Evolutionary conservation across 495 filamentous ascomycete genomes (phyloP), one percentile per base, ranked within the genome.

Genomic region (Tuber calosporum): DNA sequence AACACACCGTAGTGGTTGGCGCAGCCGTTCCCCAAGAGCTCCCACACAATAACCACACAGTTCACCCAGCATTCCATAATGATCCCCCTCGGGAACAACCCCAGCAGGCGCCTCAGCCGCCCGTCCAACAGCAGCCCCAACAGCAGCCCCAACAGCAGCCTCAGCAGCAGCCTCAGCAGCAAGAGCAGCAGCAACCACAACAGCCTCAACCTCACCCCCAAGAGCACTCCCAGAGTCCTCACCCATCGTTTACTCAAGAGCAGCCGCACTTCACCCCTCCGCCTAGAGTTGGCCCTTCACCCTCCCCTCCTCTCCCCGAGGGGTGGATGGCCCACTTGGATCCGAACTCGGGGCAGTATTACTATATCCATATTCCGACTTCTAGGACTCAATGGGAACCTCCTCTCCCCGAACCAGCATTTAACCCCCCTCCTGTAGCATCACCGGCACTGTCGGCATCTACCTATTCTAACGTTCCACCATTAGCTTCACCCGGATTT

Each of bases 341-440:
- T 81, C 91, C 91, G 58, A 97, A 90, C 80, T 97, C 93, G 5
- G 95, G 96, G 9, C 95, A 97, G 80, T 99, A 98, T 82, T 99
- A 99, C 81, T 99, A 99, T 81, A 99, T 99, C 75, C 96, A 99
- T 82, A 87, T 99, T 26, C 90, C 95, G 15, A 94, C 95, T 0
- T 95, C 97, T 80, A 92, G 93, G 4, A 99, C 95, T 19, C 95
- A 99, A 82, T 99, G 95, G 95, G 95, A 99, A 77, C 97, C 97
- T 79, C 95, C 95, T 34, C 96, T 97, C 83, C 92, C 48, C 19
- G 80, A 81, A 41, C n/a, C 39, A 34, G 39, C 42, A 8, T 42
- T 62, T 4, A 62, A 34, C 26, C 69, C 45, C 70, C 62, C 67
- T 37, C 48, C 68, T 30, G 38, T 45, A 26, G 92, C 0, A 92